Base-by-base conservation (phyloP, 2,329 filamentous ascomycete species). In the Cryphonectria parasitica region DNA sequence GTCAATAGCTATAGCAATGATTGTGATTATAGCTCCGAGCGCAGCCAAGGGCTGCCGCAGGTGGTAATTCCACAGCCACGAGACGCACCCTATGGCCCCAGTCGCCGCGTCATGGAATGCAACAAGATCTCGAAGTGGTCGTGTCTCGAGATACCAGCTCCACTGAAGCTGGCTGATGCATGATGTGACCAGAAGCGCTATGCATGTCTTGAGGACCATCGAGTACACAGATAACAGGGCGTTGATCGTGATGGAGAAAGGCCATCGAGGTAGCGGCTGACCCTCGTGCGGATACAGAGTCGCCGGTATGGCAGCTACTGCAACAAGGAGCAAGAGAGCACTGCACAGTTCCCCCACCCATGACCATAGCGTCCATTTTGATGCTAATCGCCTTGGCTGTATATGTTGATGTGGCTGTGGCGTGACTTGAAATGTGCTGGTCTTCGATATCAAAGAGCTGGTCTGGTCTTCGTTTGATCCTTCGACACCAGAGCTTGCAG, bases 121-220 rank as follows among this genome's bases (percentile, higher is more conserved):
- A 41, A 64, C 36, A 4, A 68, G 10, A 17, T 71, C 69, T 34
- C 25, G 34, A 28, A 68, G 60, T 11, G 69, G 52, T 6, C 36
- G 65, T 31, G 58, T n/a, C 3, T 64, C 28, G 7, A 54, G 15
- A 22, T 43, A 71, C 69, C 69, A 71, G 1, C 19, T 68, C 69
- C 66, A 68, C 17, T 71, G 69, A 3, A 64, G 66, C 28, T 71
- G 66, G 3, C 65, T 34, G 41, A 71, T 64, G 31, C 66, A 71
- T 0, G 66, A 71, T 2, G 39, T 54, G 61, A 66, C 43, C 25
- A 68, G 34, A 7, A 64, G 22, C 3, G 13, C 54, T 2, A 71
- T 34, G 36, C 49, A 39, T 41, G 66, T 19, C 7, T 56, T 68
- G 4, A 71, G 31, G 2, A 60, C 25, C 36, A 71, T 10, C 19